A percentile compares a stretch with the other conserved stretches of the same genome.
phyloP scores from a whole-genome alignment of 2,329 filamentous ascomycete genomes.

The Arthrobotrys conoides region DNA sequence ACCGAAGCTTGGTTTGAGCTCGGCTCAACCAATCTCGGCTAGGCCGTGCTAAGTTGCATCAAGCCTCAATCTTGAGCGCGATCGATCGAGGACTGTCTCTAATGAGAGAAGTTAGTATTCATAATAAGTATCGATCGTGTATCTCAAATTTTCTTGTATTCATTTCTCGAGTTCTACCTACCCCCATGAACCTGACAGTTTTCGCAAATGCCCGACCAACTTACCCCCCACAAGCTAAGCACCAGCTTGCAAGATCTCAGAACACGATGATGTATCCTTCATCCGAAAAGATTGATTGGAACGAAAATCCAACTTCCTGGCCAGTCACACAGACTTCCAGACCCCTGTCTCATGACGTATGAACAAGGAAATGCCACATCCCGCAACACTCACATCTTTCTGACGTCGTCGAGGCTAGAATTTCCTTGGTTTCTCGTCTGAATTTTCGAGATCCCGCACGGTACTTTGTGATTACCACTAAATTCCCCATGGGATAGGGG shows the following conservation, averaged over 20 bases:
- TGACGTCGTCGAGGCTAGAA: constrained; percentile 22
- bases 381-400: constrained; percentile 20
- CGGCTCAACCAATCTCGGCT: background rate
- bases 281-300: background rate
- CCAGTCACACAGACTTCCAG: background rate
- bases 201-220: too few species aligned
- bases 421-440: background rate
- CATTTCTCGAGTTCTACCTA: too few species aligned
- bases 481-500: background rate
- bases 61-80: background rate
- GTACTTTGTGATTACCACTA: constrained; percentile 11
- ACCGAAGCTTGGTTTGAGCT: background rate
- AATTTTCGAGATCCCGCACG: background rate
- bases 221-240: too few species aligned
- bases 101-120: too few species aligned
- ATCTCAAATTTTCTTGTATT: background rate
- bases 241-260: too few species aligned
- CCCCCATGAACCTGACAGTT: too few species aligned
- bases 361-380: constrained; percentile 6
- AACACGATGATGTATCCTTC: background rate
- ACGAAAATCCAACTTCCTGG: background rate
- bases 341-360: constrained; percentile 34
- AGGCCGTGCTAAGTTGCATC: background rate
- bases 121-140: too few species aligned
- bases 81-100: too few species aligned